A percentile compares a stretch with the other conserved stretches of the same genome.
Conservation (phyloP, 2,329 filamentous ascomycete genomes). For the Talaromyces funiculosus region DNA sequence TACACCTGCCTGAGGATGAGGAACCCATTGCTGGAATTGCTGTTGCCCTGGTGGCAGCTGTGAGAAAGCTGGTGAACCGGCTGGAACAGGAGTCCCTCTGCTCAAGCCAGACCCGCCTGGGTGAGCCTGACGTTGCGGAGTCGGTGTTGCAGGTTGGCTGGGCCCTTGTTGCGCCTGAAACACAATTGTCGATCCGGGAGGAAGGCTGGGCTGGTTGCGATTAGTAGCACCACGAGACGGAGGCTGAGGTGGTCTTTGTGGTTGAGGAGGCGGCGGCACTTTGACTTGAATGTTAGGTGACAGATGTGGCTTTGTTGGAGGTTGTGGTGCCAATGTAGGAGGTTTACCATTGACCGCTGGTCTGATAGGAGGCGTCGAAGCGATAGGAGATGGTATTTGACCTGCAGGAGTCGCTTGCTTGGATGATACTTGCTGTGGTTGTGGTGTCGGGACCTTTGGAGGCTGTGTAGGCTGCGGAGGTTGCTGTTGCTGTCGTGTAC, state of each 20-base stretch:
- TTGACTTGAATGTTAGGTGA: slow-evolving; percentile 13
- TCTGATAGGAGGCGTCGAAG: slow-evolving; percentile 16
- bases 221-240: slow-evolving; percentile 16
- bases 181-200: slow-evolving; percentile 20
- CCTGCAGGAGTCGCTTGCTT: background rate
- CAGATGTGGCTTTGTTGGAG: slow-evolving; percentile 18
- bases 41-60: slow-evolving; percentile 24
- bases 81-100: slow-evolving; percentile 12
- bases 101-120: slow-evolving; percentile 17
- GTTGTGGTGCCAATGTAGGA: slow-evolving; percentile 18
- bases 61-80: slow-evolving; percentile 17
- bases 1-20: slow-evolving; percentile 19
- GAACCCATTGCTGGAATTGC: slow-evolving; percentile 35
- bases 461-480: background rate
- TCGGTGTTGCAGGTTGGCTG: slow-evolving; percentile 16
- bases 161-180: slow-evolving; percentile 23
- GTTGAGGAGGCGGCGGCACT: slow-evolving; percentile 13
- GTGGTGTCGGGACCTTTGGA: background rate
- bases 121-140: slow-evolving; percentile 12
- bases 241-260: slow-evolving; percentile 16
- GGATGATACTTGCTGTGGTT: slow-evolving; percentile 1
- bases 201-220: slow-evolving; percentile 13
- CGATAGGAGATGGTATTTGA: slow-evolving; percentile 3
- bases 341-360: slow-evolving; percentile 19
- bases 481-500: background rate